A percentile compares a stretch with the other conserved stretches of the same genome.
These are phyloP conservation scores for Petrea volubilis DNA, from an alignment of 257 asterid species.

Conservation along the genomic window DNA sequence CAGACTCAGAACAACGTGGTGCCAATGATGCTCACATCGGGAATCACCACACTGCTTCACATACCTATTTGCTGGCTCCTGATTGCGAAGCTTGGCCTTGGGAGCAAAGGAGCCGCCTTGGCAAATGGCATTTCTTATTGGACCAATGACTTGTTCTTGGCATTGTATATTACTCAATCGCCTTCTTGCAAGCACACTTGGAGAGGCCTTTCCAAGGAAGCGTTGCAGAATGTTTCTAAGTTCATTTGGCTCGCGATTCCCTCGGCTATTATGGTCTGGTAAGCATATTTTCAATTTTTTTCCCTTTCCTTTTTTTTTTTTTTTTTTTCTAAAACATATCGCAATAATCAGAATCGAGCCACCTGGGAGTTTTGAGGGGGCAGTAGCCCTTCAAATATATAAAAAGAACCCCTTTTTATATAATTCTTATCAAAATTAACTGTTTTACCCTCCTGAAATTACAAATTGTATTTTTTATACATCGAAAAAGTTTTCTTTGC, in stretches of 20 bases:
- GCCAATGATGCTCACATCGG: conserved; percentile 70
- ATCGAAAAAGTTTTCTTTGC: no score
- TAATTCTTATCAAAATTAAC: no score
- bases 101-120: conserved; percentile 74
- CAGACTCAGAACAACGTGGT: conserved; percentile 67
- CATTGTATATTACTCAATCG: conserved; percentile 43
- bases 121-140: conserved; percentile 66
- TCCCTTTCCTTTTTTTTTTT: no score
- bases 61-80: conserved; percentile 58
- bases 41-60: conserved; percentile 52
- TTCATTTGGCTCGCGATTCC: conserved; percentile 66
- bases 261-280: conserved; percentile 78
- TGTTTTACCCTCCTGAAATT: no score
- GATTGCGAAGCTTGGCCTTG: conserved; percentile 53
- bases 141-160: conserved; percentile 56
- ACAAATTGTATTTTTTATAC: no score
- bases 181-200: conserved; percentile 59
- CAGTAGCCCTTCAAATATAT: no score
- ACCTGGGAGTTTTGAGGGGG: no score
- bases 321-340: no score
- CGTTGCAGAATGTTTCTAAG: conserved; percentile 45
- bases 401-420: no score
- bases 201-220: conserved; percentile 59
- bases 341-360: no score
- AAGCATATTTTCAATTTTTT: not conserved